phyloP scores from a whole-genome alignment of 495 filamentous ascomycete species.

The Lophium mytilinum region DNA sequence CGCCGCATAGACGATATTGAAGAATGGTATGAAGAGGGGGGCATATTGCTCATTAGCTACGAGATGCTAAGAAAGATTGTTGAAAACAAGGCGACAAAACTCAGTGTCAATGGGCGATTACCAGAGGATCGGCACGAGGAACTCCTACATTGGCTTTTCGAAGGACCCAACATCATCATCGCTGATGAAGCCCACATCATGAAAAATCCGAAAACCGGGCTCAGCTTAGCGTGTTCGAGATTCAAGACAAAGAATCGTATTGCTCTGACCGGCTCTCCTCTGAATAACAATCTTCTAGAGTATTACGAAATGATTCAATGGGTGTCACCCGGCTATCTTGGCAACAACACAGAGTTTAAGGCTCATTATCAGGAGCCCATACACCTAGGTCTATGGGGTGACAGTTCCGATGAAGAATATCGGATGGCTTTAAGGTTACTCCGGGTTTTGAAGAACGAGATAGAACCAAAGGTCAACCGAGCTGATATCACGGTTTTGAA shows the following conservation, averaged over 20 bases:
- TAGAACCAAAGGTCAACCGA: constrained; percentile 73
- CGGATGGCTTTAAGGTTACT: constrained; percentile 57
- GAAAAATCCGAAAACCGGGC: constrained; percentile 52
- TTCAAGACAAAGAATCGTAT: constrained; percentile 68
- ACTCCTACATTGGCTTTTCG: constrained; percentile 43
- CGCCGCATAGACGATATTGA: constrained; percentile 41
- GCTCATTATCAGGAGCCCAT: constrained; percentile 66
- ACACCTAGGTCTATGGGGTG: constrained; percentile 53
- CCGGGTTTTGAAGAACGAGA: constrained; percentile 58
- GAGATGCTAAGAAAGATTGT: constrained; percentile 51
- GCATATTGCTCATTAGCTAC: constrained; percentile 69
- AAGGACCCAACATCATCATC: constrained; percentile 60
- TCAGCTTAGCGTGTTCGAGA: constrained; percentile 42
- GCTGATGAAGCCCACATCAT: constrained; percentile 81
- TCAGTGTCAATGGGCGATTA: background rate
- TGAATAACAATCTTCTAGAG: constrained; percentile 74
- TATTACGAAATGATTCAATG: constrained; percentile 84
- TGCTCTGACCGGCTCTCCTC: constrained; percentile 78
- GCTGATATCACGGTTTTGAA: constrained; percentile 59
- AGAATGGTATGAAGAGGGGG: constrained; percentile 57
- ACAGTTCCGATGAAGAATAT: constrained; percentile 48
- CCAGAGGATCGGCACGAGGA: constrained; percentile 15
- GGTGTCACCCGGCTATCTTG: constrained; percentile 74
- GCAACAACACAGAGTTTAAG: constrained; percentile 55
- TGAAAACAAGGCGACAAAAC: constrained; percentile 31